Percentiles rank a stretch among this genome's conserved stretches.
Conservation (phyloP, 2,329 filamentous ascomycete genomes). For the Diaporthe helianthi region DNA sequence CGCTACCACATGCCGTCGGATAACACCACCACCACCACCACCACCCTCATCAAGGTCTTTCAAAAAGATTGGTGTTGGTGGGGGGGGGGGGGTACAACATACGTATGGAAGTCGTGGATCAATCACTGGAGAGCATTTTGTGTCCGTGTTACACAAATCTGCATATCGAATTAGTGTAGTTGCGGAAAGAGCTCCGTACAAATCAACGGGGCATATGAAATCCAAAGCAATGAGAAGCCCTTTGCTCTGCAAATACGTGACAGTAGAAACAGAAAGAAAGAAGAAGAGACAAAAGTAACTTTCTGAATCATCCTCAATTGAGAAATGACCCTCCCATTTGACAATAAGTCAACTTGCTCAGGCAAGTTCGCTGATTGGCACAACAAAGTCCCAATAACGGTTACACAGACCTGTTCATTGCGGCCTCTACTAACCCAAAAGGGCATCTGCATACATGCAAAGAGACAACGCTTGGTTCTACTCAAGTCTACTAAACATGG, state of each 20-base stretch:
- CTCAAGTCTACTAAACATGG: no score
- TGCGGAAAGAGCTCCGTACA: background rate
- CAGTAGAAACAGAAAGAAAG: background rate
- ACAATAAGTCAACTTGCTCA: background rate
- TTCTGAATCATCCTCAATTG: no score
- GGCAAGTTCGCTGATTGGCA: background rate
- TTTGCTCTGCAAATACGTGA: background rate
- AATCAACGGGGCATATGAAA: background rate
- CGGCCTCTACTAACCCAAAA: background rate
- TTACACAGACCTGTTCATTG: background rate
- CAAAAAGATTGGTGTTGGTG: no score
- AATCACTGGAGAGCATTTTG: no score
- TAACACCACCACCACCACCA: no score
- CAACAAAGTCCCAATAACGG: background rate
- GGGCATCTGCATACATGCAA: background rate
- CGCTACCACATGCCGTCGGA: background rate
- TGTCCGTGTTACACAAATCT: background rate
- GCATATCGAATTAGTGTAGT: background rate
- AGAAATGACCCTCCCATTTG: background rate
- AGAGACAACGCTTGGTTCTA: background rate
- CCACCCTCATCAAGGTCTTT: background rate
- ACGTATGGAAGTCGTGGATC: background rate
- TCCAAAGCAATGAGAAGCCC: background rate
- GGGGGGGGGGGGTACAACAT: background rate
- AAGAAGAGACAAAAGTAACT: background rate